Evolutionary conservation across 257 asterid species (phyloP), one percentile per base, ranked within the genome.

Genomic region (Ophiorrhiza pumila): DNA sequence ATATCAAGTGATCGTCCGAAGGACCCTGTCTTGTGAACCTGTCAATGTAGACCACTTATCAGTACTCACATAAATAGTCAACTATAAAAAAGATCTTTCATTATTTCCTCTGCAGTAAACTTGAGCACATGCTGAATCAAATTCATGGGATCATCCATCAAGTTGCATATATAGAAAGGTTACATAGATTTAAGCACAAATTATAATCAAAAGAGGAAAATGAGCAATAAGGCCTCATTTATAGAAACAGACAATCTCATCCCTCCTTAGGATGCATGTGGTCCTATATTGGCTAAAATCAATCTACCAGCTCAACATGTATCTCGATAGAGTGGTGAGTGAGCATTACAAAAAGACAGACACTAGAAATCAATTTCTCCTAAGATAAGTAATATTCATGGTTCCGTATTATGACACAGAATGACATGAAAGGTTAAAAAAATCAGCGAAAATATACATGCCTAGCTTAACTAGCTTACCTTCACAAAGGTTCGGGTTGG

Each of bases 1-100:
- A 91, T 88, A 78, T 93, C 97, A 14, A 93, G 86, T 65, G 96
- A 91, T 77, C 97, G 86, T 65, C 97, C 98, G 8, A 80, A 87
- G 85, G 95, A 88, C 87, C 98, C 98, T 56, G 92, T 82, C 74
- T 91, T 93, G 74, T 93, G 95, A 91, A 93, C 98, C 98, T 93
- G 89, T 52, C 64, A 59, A 52, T 42, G 66, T 14, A 57, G 46
- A n/a, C 50, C 18, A n/a, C 34, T 27, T 25, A 58, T 43, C 37
- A 59, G 20, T 29, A 1, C 43, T 39, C 20, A 17, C 17, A 20
- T 20, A 27, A 59, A 64, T 68, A 80, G 27, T 41, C 68, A 55
- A 35, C 68, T 71, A 68, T 12, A 31, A 23, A 41, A 62, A 18
- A 61, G 17, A 18, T 7, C 47, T 45, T 31, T n/a, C 13, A 17